phyloP scores from a whole-genome alignment of 1,284 basidiomycete genomes.

The Cryptococcus sp. region DNA sequence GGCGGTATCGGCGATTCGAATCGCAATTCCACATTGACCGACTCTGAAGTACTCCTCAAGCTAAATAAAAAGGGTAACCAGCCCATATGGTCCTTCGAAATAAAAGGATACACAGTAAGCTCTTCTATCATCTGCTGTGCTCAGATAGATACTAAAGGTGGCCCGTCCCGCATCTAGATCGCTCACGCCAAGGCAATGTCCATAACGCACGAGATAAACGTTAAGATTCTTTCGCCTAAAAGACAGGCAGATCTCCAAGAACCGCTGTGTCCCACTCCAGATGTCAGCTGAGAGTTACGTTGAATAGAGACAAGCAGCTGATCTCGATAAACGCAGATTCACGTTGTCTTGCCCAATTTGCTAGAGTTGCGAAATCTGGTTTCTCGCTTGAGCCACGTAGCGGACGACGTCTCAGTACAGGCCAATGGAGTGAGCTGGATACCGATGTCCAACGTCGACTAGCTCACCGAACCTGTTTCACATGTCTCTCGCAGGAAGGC shows the following conservation, averaged over 20 bases:
- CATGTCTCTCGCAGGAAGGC: constrained; percentile 33
- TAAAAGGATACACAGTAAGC: constrained; percentile 37
- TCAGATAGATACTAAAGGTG: no score
- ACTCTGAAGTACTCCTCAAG: constrained; percentile 73
- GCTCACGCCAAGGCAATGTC: constrained; percentile 33
- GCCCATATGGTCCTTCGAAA: constrained; percentile 48
- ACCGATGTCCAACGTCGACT: no score
- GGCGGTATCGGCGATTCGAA: constrained; percentile 11
- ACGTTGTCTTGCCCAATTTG: constrained; percentile 76
- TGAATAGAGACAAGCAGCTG: neutral
- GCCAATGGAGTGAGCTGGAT: constrained; percentile 40
- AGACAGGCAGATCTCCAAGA: constrained; percentile 74
- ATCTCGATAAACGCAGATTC: constrained; percentile 59
- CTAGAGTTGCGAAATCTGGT: constrained; percentile 75
- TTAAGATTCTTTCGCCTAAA: constrained; percentile 67
- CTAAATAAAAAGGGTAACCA: constrained; percentile 54
- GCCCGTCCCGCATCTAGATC: neutral
- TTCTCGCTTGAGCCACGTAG: constrained; percentile 71
- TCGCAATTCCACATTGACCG: constrained; percentile 22
- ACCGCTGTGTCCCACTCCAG: constrained; percentile 83
- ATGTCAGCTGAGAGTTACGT: constrained; percentile 59
- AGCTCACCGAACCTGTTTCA: no score
- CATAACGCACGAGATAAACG: constrained; percentile 53
- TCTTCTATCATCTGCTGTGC: neutral
- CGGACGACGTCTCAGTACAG: constrained; percentile 68